Base-by-base conservation (phyloP, 257 asterid genomes). In the Linderniella brevidens region DNA sequence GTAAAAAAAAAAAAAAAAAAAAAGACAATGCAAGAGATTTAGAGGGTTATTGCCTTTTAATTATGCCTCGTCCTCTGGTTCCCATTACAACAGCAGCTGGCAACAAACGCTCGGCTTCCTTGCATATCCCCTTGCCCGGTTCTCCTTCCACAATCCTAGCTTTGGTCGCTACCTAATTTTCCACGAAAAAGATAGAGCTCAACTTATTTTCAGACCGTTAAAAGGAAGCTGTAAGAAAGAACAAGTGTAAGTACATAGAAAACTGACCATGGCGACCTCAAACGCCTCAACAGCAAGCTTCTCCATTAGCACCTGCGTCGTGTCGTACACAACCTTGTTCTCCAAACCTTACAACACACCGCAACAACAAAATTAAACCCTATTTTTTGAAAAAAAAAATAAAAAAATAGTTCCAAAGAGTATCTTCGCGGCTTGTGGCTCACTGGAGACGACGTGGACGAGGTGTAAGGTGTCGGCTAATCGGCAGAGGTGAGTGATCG, bases 81-180 rank as follows among this genome's bases (percentile, higher is more conserved):
- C 98, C 98, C 78, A 84, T 50, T 6, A 88, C 86, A 13, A 88
- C 79, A 49, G 98, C 96, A 54, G 79, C 92, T 35, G 96, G 98
- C 66, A 64, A 84, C 66, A 80, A 60, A 75, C 85, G 74, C 65
- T 80, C 93, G 29, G 94, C 98, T 62, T 80, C 96, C 78, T 59
- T 78, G 80, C 94, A 84, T 62, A 88, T 80, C 16, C 68, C 79
- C 63, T 81, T 82, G 42, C 94, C 98, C 5, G 87, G 82, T 55
- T 88, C 96, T 60, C 98, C 98, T 75, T 88, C 94, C 61, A 84
- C 94, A 39, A 88, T 84, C 68, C 94, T 69, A 49, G 96, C 94
- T 65, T 55, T 63, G 3, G 94, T 52, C 62, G 19, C 74, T 38
- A 78, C 87, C 98, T 88, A 60, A 62, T 53, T 52, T 42, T 11